Evolutionary conservation across 2,329 filamentous ascomycete species (phyloP).

Genomic region (Colletotrichum gloeosporioides): DNA sequence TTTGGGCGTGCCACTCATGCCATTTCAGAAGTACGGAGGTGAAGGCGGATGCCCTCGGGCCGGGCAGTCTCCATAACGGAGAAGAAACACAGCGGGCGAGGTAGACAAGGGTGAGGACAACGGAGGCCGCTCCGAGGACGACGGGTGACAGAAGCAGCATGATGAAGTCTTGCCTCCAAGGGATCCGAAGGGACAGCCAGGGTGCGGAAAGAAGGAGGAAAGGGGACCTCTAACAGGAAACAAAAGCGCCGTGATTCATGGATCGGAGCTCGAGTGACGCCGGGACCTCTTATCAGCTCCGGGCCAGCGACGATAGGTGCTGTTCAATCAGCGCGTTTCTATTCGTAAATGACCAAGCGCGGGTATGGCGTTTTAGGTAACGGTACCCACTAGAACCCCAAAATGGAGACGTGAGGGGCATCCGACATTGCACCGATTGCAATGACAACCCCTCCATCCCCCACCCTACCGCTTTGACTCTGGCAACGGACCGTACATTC

Average conservation of each 20-base stretch:
- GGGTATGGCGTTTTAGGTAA: conserved; percentile 4
- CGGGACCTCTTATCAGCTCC: conserved; percentile 15
- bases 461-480: background rate
- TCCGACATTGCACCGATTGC: background rate
- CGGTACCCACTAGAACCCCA: background rate
- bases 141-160: conserved; percentile 26
- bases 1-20: conserved; percentile 59
- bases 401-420: conserved; percentile 7
- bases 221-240: background rate
- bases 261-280: background rate
- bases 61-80: conserved; percentile 50
- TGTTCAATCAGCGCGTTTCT: conserved; percentile 10
- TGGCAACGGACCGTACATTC: background rate
- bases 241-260: background rate
- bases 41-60: conserved; percentile 52
- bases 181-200: background rate
- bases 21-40: conserved; percentile 58
- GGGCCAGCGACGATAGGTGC: background rate
- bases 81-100: conserved; percentile 33
- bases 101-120: conserved; percentile 8
- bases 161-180: background rate
- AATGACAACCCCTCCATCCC: background rate
- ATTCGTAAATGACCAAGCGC: conserved; percentile 10
- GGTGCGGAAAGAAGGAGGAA: too few species aligned
- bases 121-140: conserved; percentile 10